Conservation (phyloP, 495 filamentous ascomycete genomes). For the Xylaria sp. region DNA sequence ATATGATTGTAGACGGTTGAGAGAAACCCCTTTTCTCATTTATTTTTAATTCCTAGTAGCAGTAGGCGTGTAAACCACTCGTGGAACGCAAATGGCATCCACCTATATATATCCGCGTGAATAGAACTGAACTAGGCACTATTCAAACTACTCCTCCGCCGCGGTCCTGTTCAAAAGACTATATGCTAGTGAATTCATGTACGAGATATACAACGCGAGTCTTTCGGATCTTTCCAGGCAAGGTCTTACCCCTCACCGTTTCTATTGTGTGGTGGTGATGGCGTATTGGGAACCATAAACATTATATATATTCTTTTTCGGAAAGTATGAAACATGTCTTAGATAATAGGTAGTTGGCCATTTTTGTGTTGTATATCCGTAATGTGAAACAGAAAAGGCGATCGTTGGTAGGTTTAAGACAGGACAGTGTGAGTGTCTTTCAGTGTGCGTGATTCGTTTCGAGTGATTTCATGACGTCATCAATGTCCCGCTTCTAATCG, state of each 20-base stretch:
- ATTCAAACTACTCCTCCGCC: too few species aligned
- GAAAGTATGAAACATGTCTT: not conserved
- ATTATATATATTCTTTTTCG: not conserved
- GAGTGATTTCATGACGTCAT: not conserved
- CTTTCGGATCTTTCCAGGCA: not conserved
- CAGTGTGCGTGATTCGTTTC: not conserved
- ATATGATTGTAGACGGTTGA: not conserved
- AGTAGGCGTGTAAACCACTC: not conserved
- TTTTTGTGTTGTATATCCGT: not conserved
- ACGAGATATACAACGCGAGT: not conserved
- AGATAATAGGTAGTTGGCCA: not conserved
- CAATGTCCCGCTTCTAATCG: not conserved
- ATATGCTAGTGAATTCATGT: not conserved
- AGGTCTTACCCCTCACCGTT: not conserved
- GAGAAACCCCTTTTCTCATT: not conserved
- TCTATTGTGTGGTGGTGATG: not conserved
- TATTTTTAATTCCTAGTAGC: too few species aligned
- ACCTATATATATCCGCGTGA: not conserved
- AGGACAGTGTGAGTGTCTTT: not conserved
- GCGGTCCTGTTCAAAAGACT: not conserved
- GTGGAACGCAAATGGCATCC: not conserved
- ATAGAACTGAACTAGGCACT: too few species aligned
- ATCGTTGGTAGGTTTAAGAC: not conserved
- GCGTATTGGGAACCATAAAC: not conserved
- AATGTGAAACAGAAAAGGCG: not conserved